Conservation (phyloP, 257 asterid genomes). For the Fraxinus excelsior region DNA sequence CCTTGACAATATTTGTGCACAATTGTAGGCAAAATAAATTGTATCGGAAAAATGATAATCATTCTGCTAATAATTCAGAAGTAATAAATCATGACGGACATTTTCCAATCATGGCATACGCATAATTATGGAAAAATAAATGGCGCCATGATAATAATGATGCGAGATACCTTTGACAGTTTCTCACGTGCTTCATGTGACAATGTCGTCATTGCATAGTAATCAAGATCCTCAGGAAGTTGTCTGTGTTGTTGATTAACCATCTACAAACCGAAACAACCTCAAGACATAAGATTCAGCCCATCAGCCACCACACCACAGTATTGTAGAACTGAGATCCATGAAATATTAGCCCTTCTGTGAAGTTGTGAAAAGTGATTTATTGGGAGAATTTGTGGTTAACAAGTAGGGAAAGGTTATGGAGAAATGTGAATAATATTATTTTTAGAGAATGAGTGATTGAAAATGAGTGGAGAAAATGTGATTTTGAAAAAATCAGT, state of each 20-base stretch:
- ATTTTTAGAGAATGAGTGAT: no score
- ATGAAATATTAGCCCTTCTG: background rate
- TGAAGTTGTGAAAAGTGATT: no score
- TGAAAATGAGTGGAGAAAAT: no score
- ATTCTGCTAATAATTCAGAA: background rate
- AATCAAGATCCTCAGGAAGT: conserved; percentile 80
- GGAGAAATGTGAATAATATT: no score
- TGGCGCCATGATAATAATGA: background rate
- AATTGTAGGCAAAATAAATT: background rate
- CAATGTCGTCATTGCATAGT: conserved; percentile 71
- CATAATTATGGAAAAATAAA: conserved; percentile 5
- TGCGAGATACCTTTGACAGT: conserved; percentile 73
- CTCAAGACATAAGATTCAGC: conserved; percentile 21
- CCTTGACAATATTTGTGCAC: background rate
- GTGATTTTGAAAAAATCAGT: no score
- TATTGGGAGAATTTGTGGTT: no score
- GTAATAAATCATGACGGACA: background rate
- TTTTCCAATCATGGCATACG: background rate
- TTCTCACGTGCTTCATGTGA: conserved; percentile 95
- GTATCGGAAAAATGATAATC: background rate
- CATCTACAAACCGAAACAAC: conserved; percentile 59
- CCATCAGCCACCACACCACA: background rate
- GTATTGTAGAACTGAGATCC: background rate
- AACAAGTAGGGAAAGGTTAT: no score
- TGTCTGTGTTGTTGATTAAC: conserved; percentile 78